phyloP scores from a whole-genome alignment of 2,329 filamentous ascomycete species.

The Ceratocystis alfenasii region DNA sequence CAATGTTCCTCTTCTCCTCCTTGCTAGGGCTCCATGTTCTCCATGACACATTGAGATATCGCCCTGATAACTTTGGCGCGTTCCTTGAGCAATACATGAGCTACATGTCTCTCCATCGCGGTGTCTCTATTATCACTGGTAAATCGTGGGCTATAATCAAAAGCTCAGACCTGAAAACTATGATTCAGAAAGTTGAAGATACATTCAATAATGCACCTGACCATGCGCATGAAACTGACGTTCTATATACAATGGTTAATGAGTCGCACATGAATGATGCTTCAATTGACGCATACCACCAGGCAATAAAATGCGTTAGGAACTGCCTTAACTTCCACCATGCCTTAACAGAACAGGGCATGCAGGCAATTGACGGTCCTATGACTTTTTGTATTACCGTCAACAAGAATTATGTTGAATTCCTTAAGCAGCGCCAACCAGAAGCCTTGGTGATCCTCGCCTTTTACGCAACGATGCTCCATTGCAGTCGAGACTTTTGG shows the following conservation, averaged over 20 bases:
- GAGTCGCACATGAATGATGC: background rate
- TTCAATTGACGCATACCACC: background rate
- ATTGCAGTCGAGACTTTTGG: slow-evolving; percentile 30
- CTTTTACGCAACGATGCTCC: slow-evolving; percentile 35
- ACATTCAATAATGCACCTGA: background rate
- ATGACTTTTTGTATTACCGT: background rate
- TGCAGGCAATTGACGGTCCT: background rate
- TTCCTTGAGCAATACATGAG: background rate
- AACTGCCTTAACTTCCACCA: background rate
- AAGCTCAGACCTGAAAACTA: background rate
- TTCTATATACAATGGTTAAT: background rate
- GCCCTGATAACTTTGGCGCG: background rate
- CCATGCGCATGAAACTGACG: background rate
- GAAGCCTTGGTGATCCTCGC: slow-evolving; percentile 34
- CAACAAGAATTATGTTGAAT: slow-evolving; percentile 27
- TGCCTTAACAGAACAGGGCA: background rate
- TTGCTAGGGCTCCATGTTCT: background rate
- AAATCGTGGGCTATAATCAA: background rate
- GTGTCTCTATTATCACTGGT: background rate
- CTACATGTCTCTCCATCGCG: background rate
- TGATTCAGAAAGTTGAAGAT: background rate
- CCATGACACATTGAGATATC: background rate
- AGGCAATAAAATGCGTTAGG: background rate
- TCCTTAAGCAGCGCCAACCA: slow-evolving; percentile 30
- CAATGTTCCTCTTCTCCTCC: background rate